These are phyloP conservation scores for Cyclostephanos invisitatus DNA, from an alignment of 108 stramenopile genomes.

Conservation along the genomic window DNA sequence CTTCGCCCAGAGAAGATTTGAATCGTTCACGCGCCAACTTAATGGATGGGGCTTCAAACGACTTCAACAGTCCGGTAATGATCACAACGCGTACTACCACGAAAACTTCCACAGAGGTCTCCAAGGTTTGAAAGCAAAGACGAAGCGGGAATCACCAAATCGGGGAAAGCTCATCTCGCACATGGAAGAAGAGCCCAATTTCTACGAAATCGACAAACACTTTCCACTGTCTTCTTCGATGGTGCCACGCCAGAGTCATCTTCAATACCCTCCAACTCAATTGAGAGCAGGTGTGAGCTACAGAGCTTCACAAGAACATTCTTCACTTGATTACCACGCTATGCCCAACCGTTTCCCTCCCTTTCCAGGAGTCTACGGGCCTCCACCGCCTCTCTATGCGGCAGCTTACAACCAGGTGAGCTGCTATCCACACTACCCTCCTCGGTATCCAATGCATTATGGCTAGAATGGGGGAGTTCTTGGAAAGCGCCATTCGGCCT, in stretches of 20 bases:
- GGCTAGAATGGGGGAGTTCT: no score
- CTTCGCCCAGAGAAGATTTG: slow-evolving; percentile 55
- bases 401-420: neutral
- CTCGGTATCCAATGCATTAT: neutral
- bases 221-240: slow-evolving; percentile 19
- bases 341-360: no score
- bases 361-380: no score
- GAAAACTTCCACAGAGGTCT: slow-evolving; percentile 29
- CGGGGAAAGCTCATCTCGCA: slow-evolving; percentile 23
- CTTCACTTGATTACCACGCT: neutral
- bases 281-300: neutral
- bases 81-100: slow-evolving; percentile 30
- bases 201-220: slow-evolving; percentile 25
- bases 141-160: slow-evolving; percentile 29
- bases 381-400: neutral
- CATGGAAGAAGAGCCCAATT: slow-evolving; percentile 35
- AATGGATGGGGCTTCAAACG: slow-evolving; percentile 37
- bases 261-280: neutral
- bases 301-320: neutral
- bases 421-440: slow-evolving; percentile 3
- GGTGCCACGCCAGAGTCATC: neutral
- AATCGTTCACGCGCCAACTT: slow-evolving; percentile 24
- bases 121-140: slow-evolving; percentile 24
- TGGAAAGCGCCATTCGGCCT: no score
- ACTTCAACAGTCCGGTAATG: slow-evolving; percentile 14